Percentiles rank a stretch among this genome's conserved stretches.
phyloP scores from a whole-genome alignment of 306 rosid species.

The Begonia loranthoides region DNA sequence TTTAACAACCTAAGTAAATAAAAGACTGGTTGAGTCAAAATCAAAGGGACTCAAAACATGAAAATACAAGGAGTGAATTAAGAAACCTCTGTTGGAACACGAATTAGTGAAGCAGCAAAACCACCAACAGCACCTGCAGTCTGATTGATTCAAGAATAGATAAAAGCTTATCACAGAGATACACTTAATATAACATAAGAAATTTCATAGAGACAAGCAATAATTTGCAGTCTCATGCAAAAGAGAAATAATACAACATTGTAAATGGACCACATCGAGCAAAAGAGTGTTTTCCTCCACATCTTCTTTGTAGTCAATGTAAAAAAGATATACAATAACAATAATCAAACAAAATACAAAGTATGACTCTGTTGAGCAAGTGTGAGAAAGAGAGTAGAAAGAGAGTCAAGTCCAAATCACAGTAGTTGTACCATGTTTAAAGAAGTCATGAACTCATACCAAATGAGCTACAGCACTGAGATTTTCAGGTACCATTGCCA shows the following conservation, averaged over 20 bases:
- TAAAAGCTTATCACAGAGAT: not conserved
- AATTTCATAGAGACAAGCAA: not conserved
- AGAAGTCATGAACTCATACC: constrained; percentile 28
- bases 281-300: too few relatives aligned
- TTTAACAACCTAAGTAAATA: constrained; percentile 67
- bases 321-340: too few relatives aligned
- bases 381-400: too few relatives aligned
- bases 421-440: too few relatives aligned
- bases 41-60: constrained; percentile 6
- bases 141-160: constrained; percentile 26
- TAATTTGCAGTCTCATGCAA: not conserved
- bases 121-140: constrained; percentile 97
- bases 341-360: too few relatives aligned
- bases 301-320: too few relatives aligned
- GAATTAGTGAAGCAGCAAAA: constrained; percentile 80
- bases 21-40: constrained; percentile 14
- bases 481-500: constrained; percentile 68
- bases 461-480: constrained; percentile 79
- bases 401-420: too few relatives aligned
- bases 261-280: too few relatives aligned
- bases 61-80: constrained; percentile 4
- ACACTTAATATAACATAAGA: not conserved
- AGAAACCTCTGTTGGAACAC: constrained; percentile 95
- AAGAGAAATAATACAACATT: not conserved
- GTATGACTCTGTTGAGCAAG: too few relatives aligned